Evolutionary conservation across 208 protist species (phyloP).

Genomic region (Naegleria fowleri): DNA sequence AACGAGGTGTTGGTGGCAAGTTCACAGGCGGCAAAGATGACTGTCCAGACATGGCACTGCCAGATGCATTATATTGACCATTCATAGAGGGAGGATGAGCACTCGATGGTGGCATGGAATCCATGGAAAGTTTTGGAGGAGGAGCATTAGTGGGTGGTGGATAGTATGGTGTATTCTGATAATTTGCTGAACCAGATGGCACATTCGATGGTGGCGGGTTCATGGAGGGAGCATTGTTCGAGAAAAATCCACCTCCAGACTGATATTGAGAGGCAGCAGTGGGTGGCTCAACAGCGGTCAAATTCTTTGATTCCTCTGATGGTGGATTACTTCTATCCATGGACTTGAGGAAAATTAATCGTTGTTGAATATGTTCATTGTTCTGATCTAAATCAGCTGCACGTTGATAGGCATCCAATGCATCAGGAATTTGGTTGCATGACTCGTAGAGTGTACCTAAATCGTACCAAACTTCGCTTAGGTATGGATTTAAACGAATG

Average conservation of each 20-base stretch:
- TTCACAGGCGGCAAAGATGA: not conserved
- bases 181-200: not conserved
- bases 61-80: not conserved
- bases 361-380: slow-evolving; percentile 51
- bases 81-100: not conserved
- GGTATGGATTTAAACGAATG: slow-evolving; percentile 55
- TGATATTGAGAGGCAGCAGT: not conserved
- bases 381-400: slow-evolving; percentile 52
- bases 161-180: not conserved
- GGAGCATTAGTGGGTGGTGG: not conserved
- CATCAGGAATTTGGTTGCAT: slow-evolving; percentile 54
- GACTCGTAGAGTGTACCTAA: slow-evolving; percentile 61
- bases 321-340: slow-evolving; percentile 21
- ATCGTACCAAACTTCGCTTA: slow-evolving; percentile 61
- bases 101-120: not conserved
- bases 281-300: not conserved
- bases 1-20: not conserved
- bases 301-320: not conserved
- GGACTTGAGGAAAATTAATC: slow-evolving; percentile 34
- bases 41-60: not conserved
- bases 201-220: not conserved
- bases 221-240: not conserved
- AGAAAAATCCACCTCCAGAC: not conserved
- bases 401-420: slow-evolving; percentile 55
- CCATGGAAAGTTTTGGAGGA: not conserved